These are phyloP conservation scores for Lipomyces yamanashiensis DNA, from an alignment of 805 yeast genomes.

Conservation along the genomic window DNA sequence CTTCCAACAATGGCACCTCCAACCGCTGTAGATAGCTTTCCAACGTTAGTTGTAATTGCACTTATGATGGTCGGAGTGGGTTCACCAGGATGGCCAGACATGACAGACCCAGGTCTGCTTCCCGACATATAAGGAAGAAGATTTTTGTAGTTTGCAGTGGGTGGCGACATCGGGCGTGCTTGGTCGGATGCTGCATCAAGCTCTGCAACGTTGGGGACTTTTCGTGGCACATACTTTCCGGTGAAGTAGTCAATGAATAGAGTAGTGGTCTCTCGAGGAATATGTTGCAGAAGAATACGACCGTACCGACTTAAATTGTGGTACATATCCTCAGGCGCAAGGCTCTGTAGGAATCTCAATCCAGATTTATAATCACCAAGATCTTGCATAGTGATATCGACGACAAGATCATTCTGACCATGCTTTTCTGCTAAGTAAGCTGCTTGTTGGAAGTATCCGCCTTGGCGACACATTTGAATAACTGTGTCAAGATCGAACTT, in stretches of 20 bases:
- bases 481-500: constrained; percentile 70
- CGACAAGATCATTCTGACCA: constrained; percentile 74
- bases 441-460: constrained; percentile 69
- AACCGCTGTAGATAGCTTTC: constrained; percentile 23
- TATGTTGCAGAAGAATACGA: constrained; percentile 62
- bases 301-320: constrained; percentile 71
- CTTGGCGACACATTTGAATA: constrained; percentile 71
- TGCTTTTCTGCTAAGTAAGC: constrained; percentile 70
- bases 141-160: constrained; percentile 21
- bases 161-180: constrained; percentile 21
- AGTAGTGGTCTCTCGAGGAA: constrained; percentile 82
- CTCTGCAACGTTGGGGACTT: constrained; percentile 20
- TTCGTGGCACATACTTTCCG: constrained; percentile 67
- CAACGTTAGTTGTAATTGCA: constrained; percentile 26
- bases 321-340: constrained; percentile 76
- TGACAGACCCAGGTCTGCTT: constrained; percentile 30
- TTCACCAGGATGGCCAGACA: constrained; percentile 18
- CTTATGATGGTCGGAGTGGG: constrained; percentile 28
- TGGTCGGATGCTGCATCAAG: constrained; percentile 20
- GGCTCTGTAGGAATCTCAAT: constrained; percentile 65
- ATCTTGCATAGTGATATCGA: constrained; percentile 72
- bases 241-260: constrained; percentile 86
- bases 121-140: constrained; percentile 32
- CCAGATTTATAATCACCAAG: constrained; percentile 64
- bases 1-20: constrained; percentile 16